phyloP scores from a whole-genome alignment of 352 stramenopile genomes.

The Plasmopara viticola region DNA sequence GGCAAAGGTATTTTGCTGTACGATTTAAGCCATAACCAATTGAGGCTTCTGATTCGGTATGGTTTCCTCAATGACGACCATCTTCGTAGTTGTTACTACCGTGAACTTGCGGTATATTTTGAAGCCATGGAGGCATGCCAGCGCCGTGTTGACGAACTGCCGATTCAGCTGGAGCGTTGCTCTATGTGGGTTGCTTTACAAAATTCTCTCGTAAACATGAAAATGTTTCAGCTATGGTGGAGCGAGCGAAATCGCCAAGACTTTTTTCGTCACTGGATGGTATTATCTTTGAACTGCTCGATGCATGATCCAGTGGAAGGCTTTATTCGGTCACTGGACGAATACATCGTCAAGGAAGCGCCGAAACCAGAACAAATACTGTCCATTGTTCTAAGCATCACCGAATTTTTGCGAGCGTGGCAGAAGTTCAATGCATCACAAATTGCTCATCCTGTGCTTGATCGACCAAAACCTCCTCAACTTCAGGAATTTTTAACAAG shows the following conservation, averaged over 20 bases:
- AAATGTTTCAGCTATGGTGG: conserved; percentile 86
- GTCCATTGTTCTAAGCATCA: too few relatives aligned
- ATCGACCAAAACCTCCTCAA: too few relatives aligned
- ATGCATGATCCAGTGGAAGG: too few relatives aligned
- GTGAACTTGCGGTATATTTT: conserved; percentile 70
- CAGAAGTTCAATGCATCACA: too few relatives aligned
- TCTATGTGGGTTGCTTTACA: conserved; percentile 60
- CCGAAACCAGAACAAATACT: too few relatives aligned
- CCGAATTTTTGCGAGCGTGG: too few relatives aligned
- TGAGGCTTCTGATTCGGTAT: conserved; percentile 62
- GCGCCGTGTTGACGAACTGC: conserved; percentile 70
- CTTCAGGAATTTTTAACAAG: too few relatives aligned
- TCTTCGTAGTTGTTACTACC: conserved; percentile 63
- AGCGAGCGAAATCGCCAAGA: conserved; percentile 70
- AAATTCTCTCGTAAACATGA: conserved; percentile 69
- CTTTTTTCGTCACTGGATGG: conserved; percentile 14
- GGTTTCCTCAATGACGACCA: conserved; percentile 64
- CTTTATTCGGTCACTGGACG: too few relatives aligned
- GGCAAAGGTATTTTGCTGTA: conserved; percentile 43
- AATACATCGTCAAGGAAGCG: too few relatives aligned
- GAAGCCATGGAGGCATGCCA: conserved; percentile 61
- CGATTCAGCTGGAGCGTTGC: conserved; percentile 74
- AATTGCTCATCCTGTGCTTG: too few relatives aligned
- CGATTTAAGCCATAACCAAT: conserved; percentile 73
- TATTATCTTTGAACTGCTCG: too few relatives aligned